phyloP scores from a whole-genome alignment of 495 filamentous ascomycete species.

The Talaromyces liani region DNA sequence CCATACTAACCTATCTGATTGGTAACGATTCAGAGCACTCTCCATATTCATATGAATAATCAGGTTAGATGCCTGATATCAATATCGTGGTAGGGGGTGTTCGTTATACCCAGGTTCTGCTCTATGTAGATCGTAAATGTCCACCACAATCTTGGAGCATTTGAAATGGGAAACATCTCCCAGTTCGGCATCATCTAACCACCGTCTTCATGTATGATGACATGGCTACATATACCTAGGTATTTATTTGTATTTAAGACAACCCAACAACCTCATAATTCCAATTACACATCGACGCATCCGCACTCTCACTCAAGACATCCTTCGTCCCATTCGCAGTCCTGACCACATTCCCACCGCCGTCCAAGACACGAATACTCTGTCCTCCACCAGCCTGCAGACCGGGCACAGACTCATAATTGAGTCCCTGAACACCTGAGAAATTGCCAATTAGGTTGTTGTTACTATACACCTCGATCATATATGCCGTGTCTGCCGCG shows the following conservation, averaged over 20 bases:
- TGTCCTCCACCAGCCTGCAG: constrained; percentile 8
- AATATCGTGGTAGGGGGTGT: too few species aligned
- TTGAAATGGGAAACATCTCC: too few species aligned
- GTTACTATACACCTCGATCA: constrained; percentile 11
- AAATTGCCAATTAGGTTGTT: constrained; percentile 4
- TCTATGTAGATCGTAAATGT: too few species aligned
- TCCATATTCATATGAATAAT: too few species aligned
- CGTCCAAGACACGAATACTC: background rate
- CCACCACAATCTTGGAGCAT: too few species aligned
- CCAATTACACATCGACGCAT: constrained; percentile 9
- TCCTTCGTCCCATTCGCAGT: constrained; percentile 10
- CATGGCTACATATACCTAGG: too few species aligned
- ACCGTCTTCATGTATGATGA: too few species aligned
- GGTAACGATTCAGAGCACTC: too few species aligned
- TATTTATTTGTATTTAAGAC: background rate
- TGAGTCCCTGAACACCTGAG: constrained; percentile 6
- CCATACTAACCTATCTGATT: too few species aligned
- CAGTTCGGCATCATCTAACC: too few species aligned
- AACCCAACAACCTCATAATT: constrained; percentile 7
- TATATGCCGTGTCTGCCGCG: constrained; percentile 2
- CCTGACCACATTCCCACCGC: constrained; percentile 4
- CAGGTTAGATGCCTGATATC: too few species aligned
- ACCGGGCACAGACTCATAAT: constrained; percentile 6
- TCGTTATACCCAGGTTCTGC: too few species aligned
- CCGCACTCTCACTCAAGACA: constrained; percentile 4